Evolutionary conservation across 2,329 filamentous ascomycete genomes (phyloP).

Genomic region (Calycina marina): DNA sequence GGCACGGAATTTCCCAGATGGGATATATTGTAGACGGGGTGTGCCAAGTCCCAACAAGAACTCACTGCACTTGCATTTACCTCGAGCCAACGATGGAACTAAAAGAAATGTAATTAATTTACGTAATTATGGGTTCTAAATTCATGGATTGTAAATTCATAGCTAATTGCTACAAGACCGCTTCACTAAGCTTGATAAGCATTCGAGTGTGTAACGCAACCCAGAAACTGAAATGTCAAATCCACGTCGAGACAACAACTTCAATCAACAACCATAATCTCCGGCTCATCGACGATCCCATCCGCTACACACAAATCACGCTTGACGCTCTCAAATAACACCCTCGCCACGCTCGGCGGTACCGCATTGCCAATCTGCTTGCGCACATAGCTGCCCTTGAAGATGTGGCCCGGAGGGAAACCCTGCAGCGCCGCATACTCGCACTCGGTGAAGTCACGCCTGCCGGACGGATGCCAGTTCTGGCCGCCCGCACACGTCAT

Average conservation of each 20-base stretch:
- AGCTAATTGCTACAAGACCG: too few species aligned
- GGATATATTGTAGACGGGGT: too few species aligned
- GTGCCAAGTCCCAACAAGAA: too few species aligned
- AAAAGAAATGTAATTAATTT: too few species aligned
- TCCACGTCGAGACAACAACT: conserved; percentile 14
- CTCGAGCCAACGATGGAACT: too few species aligned
- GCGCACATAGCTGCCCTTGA: conserved; percentile 32
- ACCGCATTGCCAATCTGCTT: conserved; percentile 71
- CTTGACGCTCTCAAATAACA: conserved; percentile 25
- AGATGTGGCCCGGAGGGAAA: conserved; percentile 48
- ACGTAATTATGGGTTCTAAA: too few species aligned
- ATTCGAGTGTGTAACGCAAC: too few species aligned
- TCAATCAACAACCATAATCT: conserved; percentile 1
- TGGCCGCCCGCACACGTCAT: conserved; percentile 51
- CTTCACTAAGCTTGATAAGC: too few species aligned
- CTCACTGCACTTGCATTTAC: too few species aligned
- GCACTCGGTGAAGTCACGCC: conserved; percentile 42
- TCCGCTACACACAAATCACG: conserved; percentile 22
- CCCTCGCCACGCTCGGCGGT: conserved; percentile 41
- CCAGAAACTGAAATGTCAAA: too few species aligned
- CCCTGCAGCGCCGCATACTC: conserved; percentile 58
- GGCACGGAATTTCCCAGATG: too few species aligned
- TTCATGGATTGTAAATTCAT: too few species aligned
- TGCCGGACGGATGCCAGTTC: conserved; percentile 52
- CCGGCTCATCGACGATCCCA: conserved; percentile 18